phyloP scores from a whole-genome alignment of 2,329 filamentous ascomycete species.

The Trichoderma brevicompactum region DNA sequence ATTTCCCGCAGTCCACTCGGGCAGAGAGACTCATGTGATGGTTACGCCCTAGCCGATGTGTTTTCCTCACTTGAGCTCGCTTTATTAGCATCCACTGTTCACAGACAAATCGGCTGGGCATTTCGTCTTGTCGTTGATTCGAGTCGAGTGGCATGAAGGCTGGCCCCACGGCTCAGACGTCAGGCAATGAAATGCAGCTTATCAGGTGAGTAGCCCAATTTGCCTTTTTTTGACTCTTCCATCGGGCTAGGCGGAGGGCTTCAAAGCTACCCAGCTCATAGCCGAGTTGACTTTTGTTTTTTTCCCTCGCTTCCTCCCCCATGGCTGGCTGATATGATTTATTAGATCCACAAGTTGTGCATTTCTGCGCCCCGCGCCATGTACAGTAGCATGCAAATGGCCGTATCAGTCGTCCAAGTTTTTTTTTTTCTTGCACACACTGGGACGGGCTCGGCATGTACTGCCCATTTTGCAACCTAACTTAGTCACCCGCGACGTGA shows the following conservation, averaged over 20 bases:
- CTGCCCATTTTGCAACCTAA: conserved; percentile 25
- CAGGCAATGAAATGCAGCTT: conserved; percentile 24
- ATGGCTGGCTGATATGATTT: conserved; percentile 9
- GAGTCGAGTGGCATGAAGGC: neutral
- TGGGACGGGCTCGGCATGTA: conserved; percentile 10
- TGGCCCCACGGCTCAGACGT: conserved; percentile 18
- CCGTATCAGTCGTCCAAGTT: conserved; percentile 21
- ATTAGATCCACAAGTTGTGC: conserved; percentile 14
- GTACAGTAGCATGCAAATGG: conserved; percentile 17
- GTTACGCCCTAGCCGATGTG: conserved; percentile 8
- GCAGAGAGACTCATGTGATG: conserved; percentile 24
- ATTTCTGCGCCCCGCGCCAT: conserved; percentile 25
- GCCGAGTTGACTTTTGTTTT: neutral
- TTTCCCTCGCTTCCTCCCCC: neutral
- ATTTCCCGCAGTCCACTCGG: conserved; percentile 18
- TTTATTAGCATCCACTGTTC: neutral
- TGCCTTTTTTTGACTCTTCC: conserved; percentile 9
- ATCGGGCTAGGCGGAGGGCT: conserved; percentile 13
- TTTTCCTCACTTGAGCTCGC: neutral
- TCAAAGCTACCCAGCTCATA: conserved; percentile 1
- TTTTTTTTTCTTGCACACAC: conserved; percentile 13
- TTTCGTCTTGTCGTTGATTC: neutral
- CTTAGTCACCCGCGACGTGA: conserved; percentile 4
- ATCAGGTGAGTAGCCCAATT: conserved; percentile 26
- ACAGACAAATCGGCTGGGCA: neutral